phyloP scores from a whole-genome alignment of 805 yeast species.

The Saccharomyces kudriavzevii region DNA sequence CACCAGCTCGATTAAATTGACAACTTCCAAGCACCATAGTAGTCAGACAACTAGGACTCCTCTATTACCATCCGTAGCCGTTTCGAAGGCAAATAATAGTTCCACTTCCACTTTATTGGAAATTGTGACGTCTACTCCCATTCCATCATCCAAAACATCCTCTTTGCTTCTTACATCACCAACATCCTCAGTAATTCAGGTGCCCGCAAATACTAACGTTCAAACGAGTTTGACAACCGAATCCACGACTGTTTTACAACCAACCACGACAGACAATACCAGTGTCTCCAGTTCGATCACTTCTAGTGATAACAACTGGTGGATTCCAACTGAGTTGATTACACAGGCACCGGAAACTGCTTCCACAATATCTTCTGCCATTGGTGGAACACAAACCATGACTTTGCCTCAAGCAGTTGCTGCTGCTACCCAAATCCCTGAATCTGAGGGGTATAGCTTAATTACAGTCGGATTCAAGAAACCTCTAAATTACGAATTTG shows the following conservation, averaged over 20 bases:
- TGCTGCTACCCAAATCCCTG: slow-evolving; percentile 29
- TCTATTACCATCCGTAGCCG: neutral
- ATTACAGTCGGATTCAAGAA: slow-evolving; percentile 46
- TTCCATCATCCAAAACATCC: neutral
- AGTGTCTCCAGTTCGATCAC: slow-evolving; percentile 20
- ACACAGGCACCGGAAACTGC: slow-evolving; percentile 27
- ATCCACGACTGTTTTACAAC: neutral
- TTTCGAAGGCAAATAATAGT: neutral
- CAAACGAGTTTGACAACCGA: neutral
- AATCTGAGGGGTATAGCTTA: slow-evolving; percentile 13
- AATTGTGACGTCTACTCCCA: neutral
- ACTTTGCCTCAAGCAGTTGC: slow-evolving; percentile 37
- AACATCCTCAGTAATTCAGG: neutral
- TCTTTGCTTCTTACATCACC: neutral
- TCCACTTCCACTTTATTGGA: neutral
- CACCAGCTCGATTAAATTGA: neutral
- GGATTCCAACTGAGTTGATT: slow-evolving; percentile 41
- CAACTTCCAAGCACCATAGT: neutral
- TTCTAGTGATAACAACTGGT: slow-evolving; percentile 13
- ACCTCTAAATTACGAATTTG: slow-evolving; percentile 78
- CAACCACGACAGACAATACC: slow-evolving; percentile 3
- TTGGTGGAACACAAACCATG: slow-evolving; percentile 39
- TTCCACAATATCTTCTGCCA: slow-evolving; percentile 54
- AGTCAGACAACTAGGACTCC: neutral
- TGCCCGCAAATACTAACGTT: neutral